Percentiles rank a stretch among this genome's conserved stretches.
phyloP scores from a whole-genome alignment of 805 yeast species.

The Starmerella sirachaensis region DNA sequence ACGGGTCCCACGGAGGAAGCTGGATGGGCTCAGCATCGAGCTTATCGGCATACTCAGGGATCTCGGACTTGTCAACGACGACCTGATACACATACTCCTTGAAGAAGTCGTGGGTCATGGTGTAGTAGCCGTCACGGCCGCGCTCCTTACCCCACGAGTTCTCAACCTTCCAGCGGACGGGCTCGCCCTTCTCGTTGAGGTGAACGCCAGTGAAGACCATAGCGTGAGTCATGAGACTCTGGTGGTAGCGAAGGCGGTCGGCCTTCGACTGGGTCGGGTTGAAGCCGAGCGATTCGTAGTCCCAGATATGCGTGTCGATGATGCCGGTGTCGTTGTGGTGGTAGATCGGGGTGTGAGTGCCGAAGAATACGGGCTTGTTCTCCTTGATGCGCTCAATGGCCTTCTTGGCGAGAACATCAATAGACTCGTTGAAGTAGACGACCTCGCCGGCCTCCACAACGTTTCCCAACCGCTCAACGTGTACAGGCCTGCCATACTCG shows the following conservation, averaged over 20 bases:
- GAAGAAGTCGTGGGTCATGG: conserved; percentile 64
- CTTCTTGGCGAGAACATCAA: conserved; percentile 43
- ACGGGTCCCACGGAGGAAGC: conserved; percentile 70
- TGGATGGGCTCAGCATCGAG: conserved; percentile 40
- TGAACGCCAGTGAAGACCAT: conserved; percentile 78
- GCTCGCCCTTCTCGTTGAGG: conserved; percentile 48
- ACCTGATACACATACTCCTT: conserved; percentile 65
- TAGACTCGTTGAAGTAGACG: conserved; percentile 55
- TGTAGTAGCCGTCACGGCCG: conserved; percentile 56
- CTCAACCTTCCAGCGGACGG: conserved; percentile 60
- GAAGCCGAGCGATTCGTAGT: conserved; percentile 41
- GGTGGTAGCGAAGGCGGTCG: conserved; percentile 56
- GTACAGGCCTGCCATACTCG: conserved; percentile 46
- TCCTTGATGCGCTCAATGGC: conserved; percentile 57
- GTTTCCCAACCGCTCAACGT: conserved; percentile 66
- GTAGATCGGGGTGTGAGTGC: conserved; percentile 78
- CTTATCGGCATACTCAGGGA: conserved; percentile 32
- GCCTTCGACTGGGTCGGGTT: conserved; percentile 44
- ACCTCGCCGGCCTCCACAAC: conserved; percentile 60
- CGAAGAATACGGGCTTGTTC: conserved; percentile 76
- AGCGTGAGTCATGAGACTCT: conserved; percentile 81
- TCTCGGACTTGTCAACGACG: conserved; percentile 45
- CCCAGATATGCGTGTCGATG: conserved; percentile 61
- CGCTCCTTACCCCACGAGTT: conserved; percentile 66
- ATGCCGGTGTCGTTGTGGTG: conserved; percentile 52